A percentile compares a stretch with the other conserved stretches of the same genome.
phyloP scores from a whole-genome alignment of 495 filamentous ascomycete genomes.

The Neurospora hispaniola region DNA sequence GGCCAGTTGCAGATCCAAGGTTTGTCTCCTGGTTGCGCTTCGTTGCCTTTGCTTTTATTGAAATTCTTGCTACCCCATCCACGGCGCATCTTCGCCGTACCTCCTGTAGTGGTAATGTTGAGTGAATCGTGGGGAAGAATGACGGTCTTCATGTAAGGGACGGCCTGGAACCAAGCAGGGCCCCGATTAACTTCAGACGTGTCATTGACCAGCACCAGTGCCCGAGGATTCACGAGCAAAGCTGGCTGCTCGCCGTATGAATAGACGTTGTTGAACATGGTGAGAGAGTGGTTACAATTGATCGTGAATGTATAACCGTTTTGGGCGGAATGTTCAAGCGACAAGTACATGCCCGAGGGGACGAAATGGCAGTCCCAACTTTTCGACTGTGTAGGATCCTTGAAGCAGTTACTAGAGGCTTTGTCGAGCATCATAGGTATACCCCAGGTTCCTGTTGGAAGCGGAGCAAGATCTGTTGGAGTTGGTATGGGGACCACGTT shows the following conservation, averaged over 20 bases:
- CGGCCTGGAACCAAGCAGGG: conserved; percentile 63
- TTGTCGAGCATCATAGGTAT: conserved; percentile 49
- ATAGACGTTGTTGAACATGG: conserved; percentile 28
- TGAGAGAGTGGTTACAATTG: conserved; percentile 24
- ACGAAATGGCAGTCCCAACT: conserved; percentile 59
- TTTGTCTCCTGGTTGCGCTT: conserved; percentile 47
- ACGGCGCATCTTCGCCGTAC: conserved; percentile 11
- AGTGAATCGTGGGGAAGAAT: conserved; percentile 52
- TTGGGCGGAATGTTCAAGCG: conserved; percentile 11
- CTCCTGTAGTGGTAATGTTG: conserved; percentile 6
- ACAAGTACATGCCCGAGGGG: conserved; percentile 25
- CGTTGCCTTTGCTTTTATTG: conserved; percentile 33
- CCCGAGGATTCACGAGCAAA: conserved; percentile 33
- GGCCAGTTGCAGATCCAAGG: conserved; percentile 92
- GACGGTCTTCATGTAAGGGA: conserved; percentile 72
- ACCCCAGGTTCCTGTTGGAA: conserved; percentile 55
- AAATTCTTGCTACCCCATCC: conserved; percentile 17
- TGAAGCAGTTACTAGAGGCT: conserved; percentile 56
- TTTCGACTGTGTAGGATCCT: conserved; percentile 42
- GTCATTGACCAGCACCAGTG: conserved; percentile 55
- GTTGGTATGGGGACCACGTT: conserved; percentile 51
- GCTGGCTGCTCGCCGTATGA: conserved; percentile 70
- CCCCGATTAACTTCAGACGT: conserved; percentile 48
- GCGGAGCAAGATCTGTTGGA: conserved; percentile 42
- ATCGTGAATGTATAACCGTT: conserved; percentile 25